Evolutionary conservation across 78 protist genomes (phyloP), one percentile per base, ranked within the genome.

Genomic region (Dictyostelium purpureum): DNA sequence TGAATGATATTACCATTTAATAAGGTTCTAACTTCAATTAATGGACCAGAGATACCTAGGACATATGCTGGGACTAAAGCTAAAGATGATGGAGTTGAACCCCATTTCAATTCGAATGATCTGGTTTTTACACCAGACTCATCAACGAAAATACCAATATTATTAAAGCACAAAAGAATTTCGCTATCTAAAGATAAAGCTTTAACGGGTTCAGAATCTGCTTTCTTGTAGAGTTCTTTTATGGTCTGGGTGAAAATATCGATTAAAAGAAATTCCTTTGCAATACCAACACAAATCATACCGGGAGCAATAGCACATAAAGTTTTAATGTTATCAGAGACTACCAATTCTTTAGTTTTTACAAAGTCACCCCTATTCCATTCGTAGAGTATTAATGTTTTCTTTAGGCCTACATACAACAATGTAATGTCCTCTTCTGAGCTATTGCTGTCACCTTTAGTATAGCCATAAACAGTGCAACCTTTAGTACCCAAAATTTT

Each of bases 1-100:
- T 83, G 90, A 42, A 83, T 83, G 52, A 83, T 83, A 31, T 67
- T 71, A 24, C 90, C 90, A 40, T 83, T 83, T 57, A 83, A 47
- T 21, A 83, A 49, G 4, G 90, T 56, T 11, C 90, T 19, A 40
- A 83, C 59, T 24, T 83, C 90, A 28, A 83, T 67, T 1, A 83
- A 42, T 42, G 75, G 75, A 38, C 90, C 90, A 31, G 90, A 83
- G 10, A 83, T 56, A 42, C 80, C 90, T 0, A 83, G 69, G 1
- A 83, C 63, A 71, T 83, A 83, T 6, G 57, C 14, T 19, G 90
- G 90, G 1, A 71, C 52, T 47, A 47, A 47, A 2, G 77, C 79
- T 0, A 83, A 35, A 14, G 80, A 52, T 2, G 78, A 71, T 18
- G 90, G 90, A 1, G 75, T 83, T 35, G 71, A 49, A 2, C 90